Evolutionary conservation across 164 flowering plant species (phyloP).

Genomic region (Chimonanthus praecox): DNA sequence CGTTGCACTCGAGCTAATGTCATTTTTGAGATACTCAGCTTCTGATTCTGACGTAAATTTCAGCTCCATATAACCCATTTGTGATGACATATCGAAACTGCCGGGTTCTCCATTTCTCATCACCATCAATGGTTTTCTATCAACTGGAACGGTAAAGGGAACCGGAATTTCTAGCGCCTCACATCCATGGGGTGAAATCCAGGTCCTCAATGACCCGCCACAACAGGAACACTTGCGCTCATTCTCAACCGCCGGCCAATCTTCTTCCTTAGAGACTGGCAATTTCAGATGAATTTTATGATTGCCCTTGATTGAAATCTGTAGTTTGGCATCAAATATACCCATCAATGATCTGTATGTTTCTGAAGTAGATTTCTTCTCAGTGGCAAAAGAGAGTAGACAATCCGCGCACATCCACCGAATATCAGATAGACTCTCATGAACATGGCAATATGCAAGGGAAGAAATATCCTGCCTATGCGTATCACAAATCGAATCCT

Average conservation of each 20-base stretch:
- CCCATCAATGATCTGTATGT: slow-evolving; percentile 54
- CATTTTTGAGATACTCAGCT: slow-evolving; percentile 39
- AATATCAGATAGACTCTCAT: slow-evolving; percentile 60
- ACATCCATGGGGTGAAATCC: slow-evolving; percentile 15
- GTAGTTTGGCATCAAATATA: slow-evolving; percentile 44
- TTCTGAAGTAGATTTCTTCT: slow-evolving; percentile 47
- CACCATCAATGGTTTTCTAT: background rate
- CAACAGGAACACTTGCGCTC: slow-evolving; percentile 60
- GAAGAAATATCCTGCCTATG: slow-evolving; percentile 71
- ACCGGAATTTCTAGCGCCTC: slow-evolving; percentile 35
- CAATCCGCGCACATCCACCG: slow-evolving; percentile 74
- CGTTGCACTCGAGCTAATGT: slow-evolving; percentile 12
- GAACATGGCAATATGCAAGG: slow-evolving; percentile 69
- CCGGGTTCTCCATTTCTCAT: slow-evolving; percentile 30
- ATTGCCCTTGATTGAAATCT: slow-evolving; percentile 49
- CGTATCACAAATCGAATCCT: slow-evolving; percentile 57
- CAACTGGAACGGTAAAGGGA: slow-evolving; percentile 19
- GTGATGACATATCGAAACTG: slow-evolving; percentile 30
- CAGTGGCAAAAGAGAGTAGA: slow-evolving; percentile 69
- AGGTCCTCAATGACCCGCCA: slow-evolving; percentile 44
- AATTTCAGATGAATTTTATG: slow-evolving; percentile 23
- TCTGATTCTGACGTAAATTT: slow-evolving; percentile 38
- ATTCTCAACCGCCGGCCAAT: slow-evolving; percentile 14
- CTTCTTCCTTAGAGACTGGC: slow-evolving; percentile 27
- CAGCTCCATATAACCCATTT: slow-evolving; percentile 35